phyloP scores from a whole-genome alignment of 495 filamentous ascomycete species.

The Penicillium parvum region DNA sequence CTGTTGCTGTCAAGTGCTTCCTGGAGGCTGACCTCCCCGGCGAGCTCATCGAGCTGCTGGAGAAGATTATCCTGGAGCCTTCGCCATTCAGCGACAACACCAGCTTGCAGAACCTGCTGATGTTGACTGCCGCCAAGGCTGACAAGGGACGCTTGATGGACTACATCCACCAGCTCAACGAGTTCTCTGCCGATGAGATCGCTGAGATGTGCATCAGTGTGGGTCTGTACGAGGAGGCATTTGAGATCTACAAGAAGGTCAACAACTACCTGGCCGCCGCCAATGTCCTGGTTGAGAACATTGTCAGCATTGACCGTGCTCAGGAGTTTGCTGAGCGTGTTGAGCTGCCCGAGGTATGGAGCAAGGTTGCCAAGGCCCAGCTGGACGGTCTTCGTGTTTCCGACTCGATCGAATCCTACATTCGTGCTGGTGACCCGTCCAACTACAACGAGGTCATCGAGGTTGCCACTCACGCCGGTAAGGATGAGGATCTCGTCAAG shows the following conservation, averaged over 20 bases:
- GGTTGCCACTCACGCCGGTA: constrained; percentile 90
- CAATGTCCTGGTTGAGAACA: constrained; percentile 91
- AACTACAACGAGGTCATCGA: constrained; percentile 97
- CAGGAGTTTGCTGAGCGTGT: constrained; percentile 96
- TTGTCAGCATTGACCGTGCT: constrained; percentile 97
- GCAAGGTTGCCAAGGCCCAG: constrained; percentile 96
- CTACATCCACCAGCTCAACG: constrained; percentile 87
- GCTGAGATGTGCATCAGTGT: constrained; percentile 90
- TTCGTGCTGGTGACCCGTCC: constrained; percentile 85
- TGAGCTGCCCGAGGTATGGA: constrained; percentile 97
- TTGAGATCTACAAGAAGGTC: constrained; percentile 98
- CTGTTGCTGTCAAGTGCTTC: constrained; percentile 90
- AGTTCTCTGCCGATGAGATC: constrained; percentile 89
- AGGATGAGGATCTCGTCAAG: constrained; percentile 97
- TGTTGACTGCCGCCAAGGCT: constrained; percentile 94
- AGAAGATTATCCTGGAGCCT: constrained; percentile 99
- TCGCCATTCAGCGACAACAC: constrained; percentile 96
- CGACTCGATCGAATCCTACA: constrained; percentile 95
- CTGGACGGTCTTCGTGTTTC: constrained; percentile 90
- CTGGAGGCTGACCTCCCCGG: constrained; percentile 82
- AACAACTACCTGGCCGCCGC: constrained; percentile 81
- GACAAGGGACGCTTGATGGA: constrained; percentile 95
- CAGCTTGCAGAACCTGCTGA: constrained; percentile 92
- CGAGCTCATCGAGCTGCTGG: constrained; percentile 94
- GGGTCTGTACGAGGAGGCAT: constrained; percentile 93